Evolutionary conservation across 257 asterid species (phyloP).

Genomic region (Rubia yunnanensis): DNA sequence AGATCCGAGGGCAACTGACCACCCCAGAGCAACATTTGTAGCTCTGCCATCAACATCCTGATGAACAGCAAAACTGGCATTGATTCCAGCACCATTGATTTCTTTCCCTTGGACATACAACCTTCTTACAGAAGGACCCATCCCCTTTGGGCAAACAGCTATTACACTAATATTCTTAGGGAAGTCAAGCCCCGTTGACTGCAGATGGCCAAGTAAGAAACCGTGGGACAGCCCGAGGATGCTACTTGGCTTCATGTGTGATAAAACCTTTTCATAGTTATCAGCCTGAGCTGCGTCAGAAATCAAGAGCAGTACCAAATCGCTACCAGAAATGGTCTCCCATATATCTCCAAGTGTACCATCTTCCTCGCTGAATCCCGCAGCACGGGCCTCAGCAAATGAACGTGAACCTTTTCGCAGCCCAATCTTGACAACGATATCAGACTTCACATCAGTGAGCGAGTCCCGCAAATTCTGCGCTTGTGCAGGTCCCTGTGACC

Average conservation of each 20-base stretch:
- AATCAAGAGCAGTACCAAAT: constrained; percentile 78
- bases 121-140: constrained; percentile 99
- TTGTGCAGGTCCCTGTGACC: constrained; percentile 99
- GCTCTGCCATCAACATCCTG: constrained; percentile 99
- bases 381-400: constrained; percentile 76
- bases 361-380: constrained; percentile 85
- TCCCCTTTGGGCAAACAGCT: constrained; percentile 98
- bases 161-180: constrained; percentile 85
- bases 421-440: constrained; percentile 91
- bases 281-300: constrained; percentile 99
- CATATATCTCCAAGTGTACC: constrained; percentile 95
- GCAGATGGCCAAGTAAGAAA: constrained; percentile 93
- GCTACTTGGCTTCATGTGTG: constrained; percentile 94
- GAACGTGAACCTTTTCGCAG: constrained; percentile 90
- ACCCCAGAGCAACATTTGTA: constrained; percentile 93
- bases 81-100: constrained; percentile 93
- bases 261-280: constrained; percentile 71
- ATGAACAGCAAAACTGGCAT: constrained; percentile 92
- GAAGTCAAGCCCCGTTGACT: constrained; percentile 71
- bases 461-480: constrained; percentile 95
- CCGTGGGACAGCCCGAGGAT: constrained; percentile 98
- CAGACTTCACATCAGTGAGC: constrained; percentile 64
- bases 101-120: constrained; percentile 93
- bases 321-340: constrained; percentile 85
- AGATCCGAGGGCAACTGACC: constrained; percentile 97